Evolutionary conservation across 106 monocot species (phyloP), one percentile per base, ranked within the genome.

Genomic region (Iris macrosiphon): DNA sequence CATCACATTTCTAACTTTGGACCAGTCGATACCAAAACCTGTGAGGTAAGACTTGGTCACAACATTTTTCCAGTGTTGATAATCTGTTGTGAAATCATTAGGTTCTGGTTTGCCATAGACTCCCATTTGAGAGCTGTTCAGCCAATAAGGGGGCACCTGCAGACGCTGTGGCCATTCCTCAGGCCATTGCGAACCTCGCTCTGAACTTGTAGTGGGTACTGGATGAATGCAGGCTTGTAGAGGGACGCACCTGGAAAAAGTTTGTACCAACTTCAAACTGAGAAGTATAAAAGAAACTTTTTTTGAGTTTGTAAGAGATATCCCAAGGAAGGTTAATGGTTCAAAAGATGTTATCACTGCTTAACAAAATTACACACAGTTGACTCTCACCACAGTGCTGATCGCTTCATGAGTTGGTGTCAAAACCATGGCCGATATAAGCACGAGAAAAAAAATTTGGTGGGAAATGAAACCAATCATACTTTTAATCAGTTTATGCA

Each of bases 1-100:
- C 89, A 90, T 90, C 25, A 78, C 78, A 63, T 90, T 90, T 59
- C 89, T 90, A 42, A 90, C 63, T 49, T 73, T 67, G 16, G 77
- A 58, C 89, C 89, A 90, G 48, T 70, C 31, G 38, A 90, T 77
- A 47, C 80, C 80, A 27, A 89, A 38, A 37, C 70, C 81, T 32
- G 14, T 57, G 49, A 84, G 65, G 57, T 90, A 90, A 0, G 84
- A 89, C 28, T 67, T 78, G 15, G 30, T 61, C 3, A 90, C 72
- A 9, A 78, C 63, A 31, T 55, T 31, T 22, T 75, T 72, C 89
- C 89, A 90, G 49, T 78, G 77, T 32, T 69, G 68, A 39, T 68
- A 71, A 65, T 90, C 89, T 31, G 78, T 51, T 22, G 26, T 48
- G 52, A 90, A 90, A 61, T 90, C 89, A 16, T 65, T 55, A 2